A percentile compares a stretch with the other conserved stretches of the same genome.
These are phyloP conservation scores for Phytomonas sp. DNA, from an alignment of 208 protist genomes.

Conservation along the genomic window DNA sequence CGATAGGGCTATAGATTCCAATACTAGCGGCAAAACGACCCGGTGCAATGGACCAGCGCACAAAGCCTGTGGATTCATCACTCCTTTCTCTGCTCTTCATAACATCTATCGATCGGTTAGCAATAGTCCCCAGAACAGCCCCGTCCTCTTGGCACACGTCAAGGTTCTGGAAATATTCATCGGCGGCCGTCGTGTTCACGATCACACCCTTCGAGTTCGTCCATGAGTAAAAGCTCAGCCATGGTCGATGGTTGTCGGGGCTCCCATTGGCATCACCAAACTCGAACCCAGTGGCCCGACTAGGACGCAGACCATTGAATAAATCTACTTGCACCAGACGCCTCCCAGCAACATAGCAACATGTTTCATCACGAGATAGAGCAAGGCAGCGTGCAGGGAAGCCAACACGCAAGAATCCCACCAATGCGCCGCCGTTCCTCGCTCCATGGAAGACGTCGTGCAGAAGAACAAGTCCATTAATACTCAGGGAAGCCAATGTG, in stretches of 20 bases:
- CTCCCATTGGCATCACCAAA: neutral
- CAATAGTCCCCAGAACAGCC: constrained; percentile 3
- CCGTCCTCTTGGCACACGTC: constrained; percentile 9
- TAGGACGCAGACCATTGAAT: constrained; percentile 19
- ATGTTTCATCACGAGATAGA: constrained; percentile 56
- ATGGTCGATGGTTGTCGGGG: neutral
- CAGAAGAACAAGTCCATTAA: constrained; percentile 26
- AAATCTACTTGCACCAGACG: constrained; percentile 41
- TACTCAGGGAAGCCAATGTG: constrained; percentile 16
- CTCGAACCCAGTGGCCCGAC: neutral
- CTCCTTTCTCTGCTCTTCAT: neutral
- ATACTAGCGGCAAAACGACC: neutral
- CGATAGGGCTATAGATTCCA: neutral
- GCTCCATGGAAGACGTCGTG: constrained; percentile 20
- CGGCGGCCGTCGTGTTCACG: neutral
- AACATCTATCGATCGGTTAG: neutral
- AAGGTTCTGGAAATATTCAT: constrained; percentile 8
- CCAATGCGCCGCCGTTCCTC: neutral
- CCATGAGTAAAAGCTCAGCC: neutral
- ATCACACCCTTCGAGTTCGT: neutral
- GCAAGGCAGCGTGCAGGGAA: constrained; percentile 40
- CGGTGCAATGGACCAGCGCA: neutral
- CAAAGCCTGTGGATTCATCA: neutral
- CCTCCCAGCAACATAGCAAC: constrained; percentile 48
- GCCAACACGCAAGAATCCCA: constrained; percentile 28